Evolutionary conservation across 768 basidiomycete genomes (phyloP).

Genomic region (Amanita thiersii): DNA sequence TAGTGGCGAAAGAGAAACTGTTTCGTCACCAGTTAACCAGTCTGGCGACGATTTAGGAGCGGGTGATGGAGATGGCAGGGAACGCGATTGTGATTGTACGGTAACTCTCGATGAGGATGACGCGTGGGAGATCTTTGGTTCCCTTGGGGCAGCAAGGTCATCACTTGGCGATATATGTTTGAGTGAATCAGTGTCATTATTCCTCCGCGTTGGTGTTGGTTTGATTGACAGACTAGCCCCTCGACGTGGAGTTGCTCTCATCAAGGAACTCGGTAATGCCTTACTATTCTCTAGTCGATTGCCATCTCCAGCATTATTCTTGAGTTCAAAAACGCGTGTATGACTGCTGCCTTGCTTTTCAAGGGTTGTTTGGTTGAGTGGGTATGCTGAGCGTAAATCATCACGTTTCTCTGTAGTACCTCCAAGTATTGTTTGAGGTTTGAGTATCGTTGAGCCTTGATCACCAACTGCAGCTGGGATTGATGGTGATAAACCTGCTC

Average conservation of each 20-base stretch:
- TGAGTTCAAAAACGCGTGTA: conserved; percentile 6
- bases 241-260: conserved; percentile 3
- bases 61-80: conserved; percentile 9
- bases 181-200: conserved; percentile 37
- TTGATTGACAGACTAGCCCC: conserved; percentile 17
- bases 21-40: conserved; percentile 66
- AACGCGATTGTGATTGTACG: not conserved
- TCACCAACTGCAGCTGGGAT: too few relatives aligned
- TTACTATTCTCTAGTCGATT: conserved; percentile 4
- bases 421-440: too few relatives aligned
- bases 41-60: conserved; percentile 37
- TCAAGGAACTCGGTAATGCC: conserved; percentile 5
- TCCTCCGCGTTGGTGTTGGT: conserved; percentile 42
- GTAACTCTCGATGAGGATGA: not conserved
- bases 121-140: not conserved
- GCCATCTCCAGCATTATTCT: conserved; percentile 5
- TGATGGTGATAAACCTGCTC: not conserved
- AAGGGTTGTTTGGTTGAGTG: not conserved
- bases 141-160: conserved; percentile 3
- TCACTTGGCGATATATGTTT: conserved; percentile 21
- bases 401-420: not conserved
- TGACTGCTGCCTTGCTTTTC: conserved; percentile 7
- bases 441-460: too few relatives aligned
- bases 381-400: conserved; percentile 1
- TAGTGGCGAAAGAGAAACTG: conserved; percentile 11